These are phyloP conservation scores for Microcos paniculata DNA, from an alignment of 345 rosid genomes.

Conservation along the genomic window DNA sequence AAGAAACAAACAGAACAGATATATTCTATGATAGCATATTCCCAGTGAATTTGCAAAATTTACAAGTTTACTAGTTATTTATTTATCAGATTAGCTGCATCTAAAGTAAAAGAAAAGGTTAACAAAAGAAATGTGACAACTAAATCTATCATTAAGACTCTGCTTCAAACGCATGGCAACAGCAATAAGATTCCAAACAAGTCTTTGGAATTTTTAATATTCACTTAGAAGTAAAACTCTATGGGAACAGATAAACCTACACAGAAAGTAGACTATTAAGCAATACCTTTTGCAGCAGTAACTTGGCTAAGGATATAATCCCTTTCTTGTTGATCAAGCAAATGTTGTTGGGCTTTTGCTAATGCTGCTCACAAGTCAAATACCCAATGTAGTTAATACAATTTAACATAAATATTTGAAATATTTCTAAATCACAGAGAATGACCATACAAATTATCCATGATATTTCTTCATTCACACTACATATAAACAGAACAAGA, in stretches of 20 bases:
- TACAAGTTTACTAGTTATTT: too few relatives aligned
- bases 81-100: too few relatives aligned
- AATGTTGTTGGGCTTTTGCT: conserved; percentile 90
- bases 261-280: background rate
- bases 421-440: background rate
- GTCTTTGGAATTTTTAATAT: background rate
- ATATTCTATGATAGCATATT: too few relatives aligned
- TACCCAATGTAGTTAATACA: conserved; percentile 16
- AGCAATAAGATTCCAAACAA: background rate
- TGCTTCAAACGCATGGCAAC: background rate
- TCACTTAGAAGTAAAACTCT: too few relatives aligned
- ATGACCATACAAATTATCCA: background rate
- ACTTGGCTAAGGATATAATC: conserved; percentile 86
- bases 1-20: too few relatives aligned
- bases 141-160: background rate
- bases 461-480: background rate
- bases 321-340: conserved; percentile 85
- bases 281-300: conserved; percentile 79
- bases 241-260: background rate
- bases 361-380: conserved; percentile 59
- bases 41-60: too few relatives aligned
- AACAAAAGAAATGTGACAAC: background rate
- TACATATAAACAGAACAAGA: background rate
- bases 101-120: too few relatives aligned
- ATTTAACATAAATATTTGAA: background rate